Percentiles rank a stretch among this genome's conserved stretches.
phyloP scores from a whole-genome alignment of 2,329 filamentous ascomycete species.

The Trichoderma koningiopsis region DNA sequence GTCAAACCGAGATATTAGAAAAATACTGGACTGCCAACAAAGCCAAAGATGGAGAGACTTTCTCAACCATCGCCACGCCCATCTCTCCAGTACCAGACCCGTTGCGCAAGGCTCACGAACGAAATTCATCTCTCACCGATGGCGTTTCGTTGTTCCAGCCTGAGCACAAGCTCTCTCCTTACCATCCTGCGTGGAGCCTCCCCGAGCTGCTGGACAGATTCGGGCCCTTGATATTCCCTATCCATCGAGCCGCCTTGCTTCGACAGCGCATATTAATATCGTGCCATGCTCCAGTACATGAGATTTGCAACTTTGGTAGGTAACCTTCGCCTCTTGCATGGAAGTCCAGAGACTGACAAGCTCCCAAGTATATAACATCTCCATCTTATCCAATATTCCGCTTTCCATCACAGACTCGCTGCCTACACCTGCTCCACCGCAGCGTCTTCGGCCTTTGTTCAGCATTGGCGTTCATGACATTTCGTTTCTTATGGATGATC shows the following conservation, averaged over 20 bases:
- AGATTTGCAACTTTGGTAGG: constrained; percentile 83
- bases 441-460: constrained; percentile 81
- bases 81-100: constrained; percentile 35
- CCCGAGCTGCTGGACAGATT: constrained; percentile 77
- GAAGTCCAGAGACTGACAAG: neutral
- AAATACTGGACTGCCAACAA: constrained; percentile 72
- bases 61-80: constrained; percentile 45
- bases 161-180: constrained; percentile 69
- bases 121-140: constrained; percentile 64
- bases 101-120: constrained; percentile 48
- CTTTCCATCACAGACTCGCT: constrained; percentile 70
- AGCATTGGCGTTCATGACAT: constrained; percentile 94
- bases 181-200: constrained; percentile 86
- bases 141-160: constrained; percentile 59
- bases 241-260: constrained; percentile 83
- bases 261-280: constrained; percentile 88
- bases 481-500: constrained; percentile 68
- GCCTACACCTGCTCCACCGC: constrained; percentile 60
- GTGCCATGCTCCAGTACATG: constrained; percentile 80
- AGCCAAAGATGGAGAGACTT: constrained; percentile 41
- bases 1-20: constrained; percentile 66
- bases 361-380: constrained; percentile 83
- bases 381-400: constrained; percentile 88
- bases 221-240: constrained; percentile 87
- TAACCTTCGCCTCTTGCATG: constrained; percentile 30